Percentiles rank a stretch among this genome's conserved stretches.
phyloP scores from a whole-genome alignment of 768 basidiomycete genomes.

The Cubamyces lactineus region DNA sequence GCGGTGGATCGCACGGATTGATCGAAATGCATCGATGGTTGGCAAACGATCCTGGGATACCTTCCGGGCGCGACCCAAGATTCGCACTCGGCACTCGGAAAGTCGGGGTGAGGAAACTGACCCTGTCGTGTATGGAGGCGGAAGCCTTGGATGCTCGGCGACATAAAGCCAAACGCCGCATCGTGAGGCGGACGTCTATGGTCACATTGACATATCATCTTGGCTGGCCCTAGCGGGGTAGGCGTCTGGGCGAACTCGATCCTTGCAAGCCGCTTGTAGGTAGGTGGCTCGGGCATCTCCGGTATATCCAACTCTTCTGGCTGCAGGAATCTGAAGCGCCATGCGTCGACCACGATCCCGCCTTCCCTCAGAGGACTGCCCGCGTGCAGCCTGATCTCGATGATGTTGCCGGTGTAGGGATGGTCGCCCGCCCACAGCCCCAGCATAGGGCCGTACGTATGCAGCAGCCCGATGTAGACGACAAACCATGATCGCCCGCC shows the following conservation, averaged over 20 bases:
- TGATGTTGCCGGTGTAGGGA: slow-evolving; percentile 24
- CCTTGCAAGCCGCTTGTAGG: not conserved
- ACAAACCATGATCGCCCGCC: slow-evolving; percentile 24
- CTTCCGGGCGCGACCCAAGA: slow-evolving; percentile 14
- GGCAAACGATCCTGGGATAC: slow-evolving; percentile 10
- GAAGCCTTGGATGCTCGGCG: slow-evolving; percentile 14
- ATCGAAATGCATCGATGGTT: not conserved
- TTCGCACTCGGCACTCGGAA: slow-evolving; percentile 5
- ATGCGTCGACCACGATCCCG: slow-evolving; percentile 21
- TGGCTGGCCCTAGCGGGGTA: not conserved
- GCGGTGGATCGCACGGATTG: not conserved
- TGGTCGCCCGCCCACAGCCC: slow-evolving; percentile 28
- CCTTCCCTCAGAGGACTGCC: not conserved
- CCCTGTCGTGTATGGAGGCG: slow-evolving; percentile 24
- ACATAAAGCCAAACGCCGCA: slow-evolving; percentile 6
- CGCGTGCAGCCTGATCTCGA: slow-evolving; percentile 15
- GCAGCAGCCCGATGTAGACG: slow-evolving; percentile 20
- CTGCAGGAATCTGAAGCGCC: slow-evolving; percentile 20
- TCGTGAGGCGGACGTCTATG: not conserved
- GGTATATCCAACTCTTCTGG: slow-evolving; percentile 22
- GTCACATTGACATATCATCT: not conserved
- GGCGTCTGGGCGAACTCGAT: slow-evolving; percentile 16
- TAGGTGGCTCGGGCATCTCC: slow-evolving; percentile 18
- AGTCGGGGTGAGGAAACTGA: slow-evolving; percentile 19
- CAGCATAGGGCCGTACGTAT: slow-evolving; percentile 23